phyloP scores from a whole-genome alignment of 257 asterid species.

The Salvia miltiorrhiza region DNA sequence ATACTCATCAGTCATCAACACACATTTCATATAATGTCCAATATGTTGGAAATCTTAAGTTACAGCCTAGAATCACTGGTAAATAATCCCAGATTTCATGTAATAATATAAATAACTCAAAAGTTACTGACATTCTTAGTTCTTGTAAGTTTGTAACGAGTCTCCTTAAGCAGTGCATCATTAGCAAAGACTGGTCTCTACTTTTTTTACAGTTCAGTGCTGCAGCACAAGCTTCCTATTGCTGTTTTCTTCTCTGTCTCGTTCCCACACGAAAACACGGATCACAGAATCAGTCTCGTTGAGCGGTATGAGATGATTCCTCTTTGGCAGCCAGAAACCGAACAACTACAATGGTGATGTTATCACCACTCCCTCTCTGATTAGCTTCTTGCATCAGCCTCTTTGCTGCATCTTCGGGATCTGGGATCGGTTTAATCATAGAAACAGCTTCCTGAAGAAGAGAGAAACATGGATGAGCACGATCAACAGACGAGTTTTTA shows the following conservation, averaged over 20 bases:
- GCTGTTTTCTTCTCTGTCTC: neutral
- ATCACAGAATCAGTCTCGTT: conserved; percentile 15
- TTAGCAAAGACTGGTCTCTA: conserved; percentile 10
- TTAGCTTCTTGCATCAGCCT: conserved; percentile 86
- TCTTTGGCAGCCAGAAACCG: conserved; percentile 55
- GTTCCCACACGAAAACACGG: neutral
- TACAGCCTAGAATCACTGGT: neutral
- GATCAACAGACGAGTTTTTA: neutral
- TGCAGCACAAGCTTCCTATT: conserved; percentile 23
- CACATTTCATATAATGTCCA: neutral
- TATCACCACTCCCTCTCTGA: conserved; percentile 91
- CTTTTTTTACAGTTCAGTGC: conserved; percentile 24
- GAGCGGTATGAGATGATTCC: conserved; percentile 44
- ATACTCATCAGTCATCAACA: too few species aligned
- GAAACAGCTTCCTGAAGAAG: conserved; percentile 92
- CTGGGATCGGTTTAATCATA: conserved; percentile 72
- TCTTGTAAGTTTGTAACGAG: neutral
- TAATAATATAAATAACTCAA: neutral
- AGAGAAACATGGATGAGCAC: neutral
- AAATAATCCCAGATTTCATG: neutral
- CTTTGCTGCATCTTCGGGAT: conserved; percentile 90
- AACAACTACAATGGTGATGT: conserved; percentile 76
- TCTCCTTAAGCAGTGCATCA: neutral
- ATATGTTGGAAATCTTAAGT: neutral
- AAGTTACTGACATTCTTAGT: neutral